phyloP scores from a whole-genome alignment of 2,329 filamentous ascomycete genomes.

The Curvularia sp. region DNA sequence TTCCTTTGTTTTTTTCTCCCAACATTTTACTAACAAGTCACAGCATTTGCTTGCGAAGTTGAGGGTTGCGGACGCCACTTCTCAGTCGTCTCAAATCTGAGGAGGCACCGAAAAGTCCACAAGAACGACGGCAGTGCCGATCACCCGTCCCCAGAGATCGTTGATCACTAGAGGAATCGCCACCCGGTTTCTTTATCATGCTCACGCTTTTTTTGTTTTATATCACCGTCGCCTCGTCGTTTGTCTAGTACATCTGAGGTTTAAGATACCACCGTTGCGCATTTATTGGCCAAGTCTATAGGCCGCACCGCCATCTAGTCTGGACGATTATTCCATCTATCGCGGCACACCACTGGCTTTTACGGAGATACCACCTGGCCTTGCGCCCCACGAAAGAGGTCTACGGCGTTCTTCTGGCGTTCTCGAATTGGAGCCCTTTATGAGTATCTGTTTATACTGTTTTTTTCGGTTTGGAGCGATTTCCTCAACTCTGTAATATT shows the following conservation, averaged over 20 bases:
- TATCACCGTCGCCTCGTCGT: conserved; percentile 14
- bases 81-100: conserved; percentile 94
- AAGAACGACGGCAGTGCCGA: conserved; percentile 68
- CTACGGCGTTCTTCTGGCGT: conserved; percentile 33
- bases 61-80: conserved; percentile 95
- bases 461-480: conserved; percentile 25
- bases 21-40: too few relatives aligned
- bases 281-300: conserved; percentile 36
- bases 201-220: conserved; percentile 4
- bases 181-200: conserved; percentile 14
- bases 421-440: conserved; percentile 19
- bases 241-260: conserved; percentile 24
- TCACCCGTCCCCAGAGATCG: conserved; percentile 58
- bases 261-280: conserved; percentile 49
- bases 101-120: conserved; percentile 95
- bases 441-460: conserved; percentile 36
- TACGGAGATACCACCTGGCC: conserved; percentile 34
- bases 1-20: too few relatives aligned
- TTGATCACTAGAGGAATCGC: conserved; percentile 37
- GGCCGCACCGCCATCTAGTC: conserved; percentile 36
- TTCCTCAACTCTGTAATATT: conserved; percentile 42
- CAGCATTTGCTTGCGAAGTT: conserved; percentile 92
- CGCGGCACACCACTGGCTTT: conserved; percentile 34
- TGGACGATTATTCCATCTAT: conserved; percentile 43
- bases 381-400: conserved; percentile 13